A percentile compares a stretch with the other conserved stretches of the same genome.
Conservation (phyloP, 2,329 filamentous ascomycete species). For the Dothideomycetes sp. region DNA sequence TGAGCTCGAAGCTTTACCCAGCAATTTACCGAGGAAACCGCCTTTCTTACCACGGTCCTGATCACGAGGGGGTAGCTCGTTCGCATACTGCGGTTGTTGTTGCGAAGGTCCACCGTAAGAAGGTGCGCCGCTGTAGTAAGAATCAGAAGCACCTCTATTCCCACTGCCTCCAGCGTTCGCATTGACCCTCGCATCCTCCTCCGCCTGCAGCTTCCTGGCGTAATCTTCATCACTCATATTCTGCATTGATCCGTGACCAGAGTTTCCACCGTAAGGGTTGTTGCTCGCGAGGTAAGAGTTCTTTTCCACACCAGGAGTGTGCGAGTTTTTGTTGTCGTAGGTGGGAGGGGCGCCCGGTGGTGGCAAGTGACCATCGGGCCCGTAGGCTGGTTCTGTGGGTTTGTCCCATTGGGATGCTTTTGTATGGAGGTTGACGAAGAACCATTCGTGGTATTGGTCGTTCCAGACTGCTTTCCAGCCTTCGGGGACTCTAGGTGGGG, state of each 20-base stretch:
- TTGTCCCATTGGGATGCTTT: constrained; percentile 87
- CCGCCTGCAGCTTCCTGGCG: constrained; percentile 69
- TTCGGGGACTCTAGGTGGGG: constrained; percentile 56
- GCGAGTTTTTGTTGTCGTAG: constrained; percentile 44
- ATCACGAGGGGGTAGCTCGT: constrained; percentile 26
- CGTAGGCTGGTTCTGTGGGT: constrained; percentile 59
- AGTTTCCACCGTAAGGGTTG: constrained; percentile 55
- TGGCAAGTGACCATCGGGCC: constrained; percentile 32
- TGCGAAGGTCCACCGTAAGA: constrained; percentile 10
- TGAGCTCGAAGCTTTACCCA: constrained; percentile 35
- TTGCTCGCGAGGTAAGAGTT: constrained; percentile 48
- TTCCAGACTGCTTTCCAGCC: constrained; percentile 85
- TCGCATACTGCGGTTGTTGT: constrained; percentile 20
- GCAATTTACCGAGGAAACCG: constrained; percentile 45
- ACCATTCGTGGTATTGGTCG: constrained; percentile 84
- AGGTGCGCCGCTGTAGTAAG: constrained; percentile 35
- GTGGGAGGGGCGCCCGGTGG: constrained; percentile 55
- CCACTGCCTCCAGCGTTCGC: constrained; percentile 6
- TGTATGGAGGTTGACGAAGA: constrained; percentile 83
- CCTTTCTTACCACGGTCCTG: constrained; percentile 33
- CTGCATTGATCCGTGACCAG: constrained; percentile 1
- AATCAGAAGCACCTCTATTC: constrained; percentile 38
- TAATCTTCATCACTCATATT: constrained; percentile 58
- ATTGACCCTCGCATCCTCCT: constrained; percentile 58
- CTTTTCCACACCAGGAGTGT: constrained; percentile 38